Percentiles rank a stretch among this genome's conserved stretches.
phyloP scores from a whole-genome alignment of 2,329 filamentous ascomycete species.

The Pleomassaria siparia region DNA sequence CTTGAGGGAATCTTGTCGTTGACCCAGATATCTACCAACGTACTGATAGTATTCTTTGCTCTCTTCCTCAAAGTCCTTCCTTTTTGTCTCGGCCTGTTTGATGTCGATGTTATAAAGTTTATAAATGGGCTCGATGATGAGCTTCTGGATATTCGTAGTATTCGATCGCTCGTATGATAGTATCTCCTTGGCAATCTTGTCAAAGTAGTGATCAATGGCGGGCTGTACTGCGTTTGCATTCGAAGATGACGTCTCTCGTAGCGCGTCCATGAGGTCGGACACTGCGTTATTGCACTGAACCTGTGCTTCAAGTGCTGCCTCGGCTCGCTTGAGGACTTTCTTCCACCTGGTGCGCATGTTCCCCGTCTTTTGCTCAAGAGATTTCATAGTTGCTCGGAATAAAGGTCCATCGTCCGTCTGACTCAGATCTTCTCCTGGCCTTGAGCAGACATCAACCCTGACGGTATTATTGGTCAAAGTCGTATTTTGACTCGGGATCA shows the following conservation, averaged over 20 bases:
- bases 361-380: constrained; percentile 92
- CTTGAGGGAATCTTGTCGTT: constrained; percentile 92
- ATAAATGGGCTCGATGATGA: constrained; percentile 90
- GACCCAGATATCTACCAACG: constrained; percentile 91
- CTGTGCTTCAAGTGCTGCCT: constrained; percentile 80
- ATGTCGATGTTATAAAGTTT: constrained; percentile 95
- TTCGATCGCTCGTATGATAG: constrained; percentile 84
- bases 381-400: constrained; percentile 95
- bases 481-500: constrained; percentile 46
- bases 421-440: constrained; percentile 79
- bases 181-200: constrained; percentile 93
- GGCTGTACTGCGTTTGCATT: constrained; percentile 97
- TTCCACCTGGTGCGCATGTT: constrained; percentile 95
- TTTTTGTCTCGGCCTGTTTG: constrained; percentile 95
- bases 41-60: constrained; percentile 98
- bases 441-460: constrained; percentile 87
- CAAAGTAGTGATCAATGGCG: constrained; percentile 95
- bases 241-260: constrained; percentile 83
- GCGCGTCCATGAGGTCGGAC: constrained; percentile 76
- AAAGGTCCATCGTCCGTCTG: constrained; percentile 88
- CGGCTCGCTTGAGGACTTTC: constrained; percentile 91
- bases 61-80: constrained; percentile 97
- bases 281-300: constrained; percentile 83
- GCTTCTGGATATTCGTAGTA: constrained; percentile 78
- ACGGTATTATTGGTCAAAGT: constrained; percentile 50